Evolutionary conservation across 768 basidiomycete species (phyloP).

Genomic region (Leucocoprinus birnbaumii): DNA sequence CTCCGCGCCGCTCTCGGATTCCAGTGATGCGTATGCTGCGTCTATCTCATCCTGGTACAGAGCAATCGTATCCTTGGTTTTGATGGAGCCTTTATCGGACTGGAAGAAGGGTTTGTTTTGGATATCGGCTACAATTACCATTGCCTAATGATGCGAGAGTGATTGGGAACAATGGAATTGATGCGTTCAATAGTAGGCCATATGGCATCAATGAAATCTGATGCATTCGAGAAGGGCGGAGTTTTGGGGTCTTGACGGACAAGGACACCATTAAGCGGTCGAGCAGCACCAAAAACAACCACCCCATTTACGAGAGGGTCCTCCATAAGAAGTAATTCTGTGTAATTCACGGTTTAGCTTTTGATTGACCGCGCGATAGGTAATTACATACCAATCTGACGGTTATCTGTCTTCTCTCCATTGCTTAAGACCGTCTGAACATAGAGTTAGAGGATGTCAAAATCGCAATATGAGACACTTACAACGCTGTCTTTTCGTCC

Average conservation of each 20-base stretch:
- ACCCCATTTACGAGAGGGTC: slow-evolving; percentile 18
- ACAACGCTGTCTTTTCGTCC: slow-evolving; percentile 20
- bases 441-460: neutral
- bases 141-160: slow-evolving; percentile 23
- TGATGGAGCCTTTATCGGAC: slow-evolving; percentile 23
- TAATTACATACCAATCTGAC: slow-evolving; percentile 19
- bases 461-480: slow-evolving; percentile 1
- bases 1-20: slow-evolving; percentile 4
- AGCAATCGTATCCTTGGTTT: slow-evolving; percentile 16
- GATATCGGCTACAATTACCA: slow-evolving; percentile 19
- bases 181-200: slow-evolving; percentile 20
- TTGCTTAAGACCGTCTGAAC: slow-evolving; percentile 25
- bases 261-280: slow-evolving; percentile 21
- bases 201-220: slow-evolving; percentile 16
- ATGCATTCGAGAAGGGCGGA: neutral
- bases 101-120: slow-evolving; percentile 18
- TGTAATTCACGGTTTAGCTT: neutral
- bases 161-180: slow-evolving; percentile 22
- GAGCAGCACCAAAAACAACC: slow-evolving; percentile 21
- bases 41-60: slow-evolving; percentile 24
- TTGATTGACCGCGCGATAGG: neutral
- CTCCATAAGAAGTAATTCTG: slow-evolving; percentile 19
- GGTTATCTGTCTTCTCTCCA: slow-evolving; percentile 27
- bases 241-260: slow-evolving; percentile 9
- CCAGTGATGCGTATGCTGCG: slow-evolving; percentile 17